Conservation (phyloP, 768 basidiomycete species). For the Coprinellus micaceus region DNA sequence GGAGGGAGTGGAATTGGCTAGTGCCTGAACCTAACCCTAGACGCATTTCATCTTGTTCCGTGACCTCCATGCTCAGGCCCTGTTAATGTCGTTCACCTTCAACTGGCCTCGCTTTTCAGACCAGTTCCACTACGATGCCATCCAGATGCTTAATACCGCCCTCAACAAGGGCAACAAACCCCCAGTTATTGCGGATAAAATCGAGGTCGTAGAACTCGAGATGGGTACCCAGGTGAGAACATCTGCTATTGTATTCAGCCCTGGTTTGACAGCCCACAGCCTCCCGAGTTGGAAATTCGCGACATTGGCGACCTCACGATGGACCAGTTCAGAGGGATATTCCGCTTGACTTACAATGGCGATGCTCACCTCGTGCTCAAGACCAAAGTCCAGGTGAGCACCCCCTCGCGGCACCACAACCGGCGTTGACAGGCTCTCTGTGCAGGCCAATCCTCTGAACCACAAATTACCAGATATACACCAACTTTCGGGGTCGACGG, state of each 20-base stretch:
- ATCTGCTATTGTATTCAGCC: neutral
- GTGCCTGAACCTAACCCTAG: slow-evolving; percentile 19
- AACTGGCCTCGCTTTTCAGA: slow-evolving; percentile 97
- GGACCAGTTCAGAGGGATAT: slow-evolving; percentile 96
- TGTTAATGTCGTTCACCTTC: slow-evolving; percentile 81
- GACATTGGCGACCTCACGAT: slow-evolving; percentile 96
- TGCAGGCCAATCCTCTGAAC: slow-evolving; percentile 89
- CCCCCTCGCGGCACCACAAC: neutral
- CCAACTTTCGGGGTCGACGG: slow-evolving; percentile 74
- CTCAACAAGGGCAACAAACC: slow-evolving; percentile 98
- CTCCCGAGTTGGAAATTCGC: slow-evolving; percentile 93
- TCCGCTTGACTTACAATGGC: slow-evolving; percentile 90
- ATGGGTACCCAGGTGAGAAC: slow-evolving; percentile 89
- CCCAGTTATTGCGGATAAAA: slow-evolving; percentile 93
- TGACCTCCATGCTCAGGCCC: slow-evolving; percentile 5
- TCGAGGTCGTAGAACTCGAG: slow-evolving; percentile 97
- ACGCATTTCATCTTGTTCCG: slow-evolving; percentile 12
- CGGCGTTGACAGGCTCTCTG: slow-evolving; percentile 1
- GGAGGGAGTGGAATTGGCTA: too few relatives aligned
- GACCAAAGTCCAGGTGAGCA: slow-evolving; percentile 84
- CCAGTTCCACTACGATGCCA: slow-evolving; percentile 94
- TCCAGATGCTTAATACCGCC: slow-evolving; percentile 93
- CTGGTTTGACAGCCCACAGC: slow-evolving; percentile 42
- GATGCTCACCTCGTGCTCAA: slow-evolving; percentile 87
- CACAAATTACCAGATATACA: slow-evolving; percentile 90